Evolutionary conservation across 1,284 basidiomycete genomes (phyloP).

Genomic region (Cerrena zonata): DNA sequence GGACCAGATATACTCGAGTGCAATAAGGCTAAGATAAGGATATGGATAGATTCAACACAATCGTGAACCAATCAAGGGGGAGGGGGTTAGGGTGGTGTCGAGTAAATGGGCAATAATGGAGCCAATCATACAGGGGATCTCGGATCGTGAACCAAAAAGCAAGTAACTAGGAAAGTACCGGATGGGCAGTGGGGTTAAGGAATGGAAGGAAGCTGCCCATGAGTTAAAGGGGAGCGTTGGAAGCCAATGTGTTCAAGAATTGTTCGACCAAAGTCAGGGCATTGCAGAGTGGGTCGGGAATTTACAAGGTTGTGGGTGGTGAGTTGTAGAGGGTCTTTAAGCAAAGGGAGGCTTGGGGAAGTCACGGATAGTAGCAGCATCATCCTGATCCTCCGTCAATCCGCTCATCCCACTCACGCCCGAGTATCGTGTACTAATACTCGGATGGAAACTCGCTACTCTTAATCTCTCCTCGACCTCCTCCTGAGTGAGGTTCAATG

Average conservation of each 20-base stretch:
- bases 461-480: conserved; percentile 40
- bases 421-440: conserved; percentile 23
- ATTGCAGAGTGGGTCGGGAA: no score
- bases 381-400: conserved; percentile 17
- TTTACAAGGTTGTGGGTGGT: no score
- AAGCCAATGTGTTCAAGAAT: no score
- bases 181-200: not conserved
- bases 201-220: not conserved
- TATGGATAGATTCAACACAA: no score
- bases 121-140: not conserved
- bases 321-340: not conserved
- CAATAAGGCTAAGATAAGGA: not conserved
- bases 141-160: not conserved
- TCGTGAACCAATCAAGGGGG: no score
- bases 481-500: conserved; percentile 43
- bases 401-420: conserved; percentile 6
- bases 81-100: not conserved
- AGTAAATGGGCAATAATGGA: not conserved
- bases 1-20: not conserved
- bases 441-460: conserved; percentile 26
- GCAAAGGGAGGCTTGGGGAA: conserved; percentile 19
- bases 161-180: not conserved
- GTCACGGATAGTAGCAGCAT: conserved; percentile 20
- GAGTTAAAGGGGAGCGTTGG: not conserved
- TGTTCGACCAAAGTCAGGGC: no score